Evolutionary conservation across 257 asterid genomes (phyloP).

Genomic region (Catharanthus roseus): DNA sequence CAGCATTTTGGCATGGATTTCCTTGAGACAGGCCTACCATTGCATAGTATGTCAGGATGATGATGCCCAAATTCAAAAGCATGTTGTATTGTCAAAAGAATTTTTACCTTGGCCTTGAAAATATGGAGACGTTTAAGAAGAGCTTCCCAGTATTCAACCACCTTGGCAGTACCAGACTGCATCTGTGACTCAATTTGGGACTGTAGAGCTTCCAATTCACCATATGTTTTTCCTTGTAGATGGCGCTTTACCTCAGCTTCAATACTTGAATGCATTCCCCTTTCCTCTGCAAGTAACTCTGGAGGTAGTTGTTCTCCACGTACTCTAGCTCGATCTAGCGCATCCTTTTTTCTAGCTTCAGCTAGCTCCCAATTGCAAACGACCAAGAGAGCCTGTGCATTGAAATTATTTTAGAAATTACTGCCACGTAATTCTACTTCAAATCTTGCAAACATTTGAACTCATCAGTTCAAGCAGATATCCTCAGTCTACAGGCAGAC

Average conservation of each 20-base stretch:
- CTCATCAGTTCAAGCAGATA: neutral
- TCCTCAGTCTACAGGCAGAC: neutral
- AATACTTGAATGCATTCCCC: slow-evolving; percentile 78
- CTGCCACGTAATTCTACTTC: neutral
- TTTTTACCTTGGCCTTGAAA: slow-evolving; percentile 76
- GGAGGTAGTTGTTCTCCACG: slow-evolving; percentile 83
- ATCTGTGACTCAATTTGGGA: slow-evolving; percentile 77
- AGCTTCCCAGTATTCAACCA: slow-evolving; percentile 94
- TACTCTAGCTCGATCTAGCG: slow-evolving; percentile 86
- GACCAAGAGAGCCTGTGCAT: slow-evolving; percentile 63
- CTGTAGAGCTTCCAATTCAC: slow-evolving; percentile 55
- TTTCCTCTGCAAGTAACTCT: slow-evolving; percentile 75
- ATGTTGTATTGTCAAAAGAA: neutral
- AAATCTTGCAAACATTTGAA: neutral
- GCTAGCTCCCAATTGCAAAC: slow-evolving; percentile 91
- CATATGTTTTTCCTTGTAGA: slow-evolving; percentile 61
- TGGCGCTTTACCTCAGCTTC: slow-evolving; percentile 76
- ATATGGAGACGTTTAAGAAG: slow-evolving; percentile 80
- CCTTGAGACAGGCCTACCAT: slow-evolving; percentile 77
- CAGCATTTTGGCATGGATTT: slow-evolving; percentile 80
- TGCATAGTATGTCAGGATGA: slow-evolving; percentile 15
- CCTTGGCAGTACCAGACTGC: slow-evolving; percentile 90
- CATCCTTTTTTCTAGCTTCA: slow-evolving; percentile 80
- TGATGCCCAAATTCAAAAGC: neutral
- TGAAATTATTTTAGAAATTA: neutral